Evolutionary conservation across 106 monocot genomes (phyloP).

Genomic region (Acanthochlamys bracteata): DNA sequence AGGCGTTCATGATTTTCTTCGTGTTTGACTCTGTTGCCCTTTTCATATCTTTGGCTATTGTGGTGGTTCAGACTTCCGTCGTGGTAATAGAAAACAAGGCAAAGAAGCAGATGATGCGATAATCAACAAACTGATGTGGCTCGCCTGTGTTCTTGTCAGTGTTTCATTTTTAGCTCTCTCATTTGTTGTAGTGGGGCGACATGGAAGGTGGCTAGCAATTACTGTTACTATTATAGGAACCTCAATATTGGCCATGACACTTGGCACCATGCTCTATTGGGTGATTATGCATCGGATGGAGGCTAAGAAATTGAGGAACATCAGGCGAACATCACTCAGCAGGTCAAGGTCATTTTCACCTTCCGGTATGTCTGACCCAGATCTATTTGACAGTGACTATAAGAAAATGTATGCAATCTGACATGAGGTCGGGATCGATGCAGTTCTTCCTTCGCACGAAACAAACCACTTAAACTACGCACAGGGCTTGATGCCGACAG

Average conservation of each 20-base stretch:
- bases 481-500: no score
- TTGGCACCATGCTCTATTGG: conserved; percentile 78
- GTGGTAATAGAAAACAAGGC: conserved; percentile 77
- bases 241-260: conserved; percentile 49
- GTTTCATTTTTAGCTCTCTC: conserved; percentile 68
- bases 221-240: conserved; percentile 63
- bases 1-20: conserved; percentile 80
- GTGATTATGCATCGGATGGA: conserved; percentile 64
- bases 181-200: conserved; percentile 58
- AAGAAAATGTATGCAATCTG: conserved; percentile 81
- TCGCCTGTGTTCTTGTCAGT: conserved; percentile 66
- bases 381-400: conserved; percentile 37
- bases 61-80: conserved; percentile 89
- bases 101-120: conserved; percentile 94
- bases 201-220: conserved; percentile 58
- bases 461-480: no score
- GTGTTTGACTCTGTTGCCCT: conserved; percentile 75
- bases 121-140: conserved; percentile 95
- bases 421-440: conserved; percentile 1
- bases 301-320: conserved; percentile 47
- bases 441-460: no score
- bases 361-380: conserved; percentile 31
- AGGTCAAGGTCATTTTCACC: conserved; percentile 37
- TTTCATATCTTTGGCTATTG: conserved; percentile 84
- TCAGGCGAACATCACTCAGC: conserved; percentile 41